Conservation (phyloP, 345 rosid genomes). For the Citrus sinensis region DVS_A1.0 CM039168.1:193501-194000, state of each 20-base stretch:
- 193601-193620: no score
- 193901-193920: slow-evolving; percentile 32
- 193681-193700: no score
- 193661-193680: no score
- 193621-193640: no score
- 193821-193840: background rate
- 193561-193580: no score
- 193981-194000: slow-evolving; percentile 35
- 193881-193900: slow-evolving; percentile 51
- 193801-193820: background rate
- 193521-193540: background rate
- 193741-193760: background rate
- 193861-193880: slow-evolving; percentile 51
- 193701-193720: no score
- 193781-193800: background rate
- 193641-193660: no score
- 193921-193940: slow-evolving; percentile 39
- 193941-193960: slow-evolving; percentile 46
- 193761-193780: background rate
- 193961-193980: slow-evolving; percentile 27
- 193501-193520: background rate
- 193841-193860: slow-evolving; percentile 47
- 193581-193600: no score
- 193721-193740: no score
- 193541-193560: background rate